Conservation (phyloP, 2,329 filamentous ascomycete genomes). For the Rhinocladiella similis region DNA sequence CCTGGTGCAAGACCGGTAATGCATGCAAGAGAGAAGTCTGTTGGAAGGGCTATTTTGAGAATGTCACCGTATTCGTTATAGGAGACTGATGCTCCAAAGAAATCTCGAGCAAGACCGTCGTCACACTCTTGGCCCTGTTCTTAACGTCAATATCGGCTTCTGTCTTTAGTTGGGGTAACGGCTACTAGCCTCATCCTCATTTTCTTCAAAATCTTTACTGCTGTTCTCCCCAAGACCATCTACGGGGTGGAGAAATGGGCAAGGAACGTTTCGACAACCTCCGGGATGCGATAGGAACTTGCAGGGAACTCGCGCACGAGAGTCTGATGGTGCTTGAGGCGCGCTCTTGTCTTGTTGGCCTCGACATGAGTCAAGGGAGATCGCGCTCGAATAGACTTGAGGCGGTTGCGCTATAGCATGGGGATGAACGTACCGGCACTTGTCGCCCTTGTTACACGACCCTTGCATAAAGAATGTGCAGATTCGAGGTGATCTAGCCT, state of each 20-base stretch:
- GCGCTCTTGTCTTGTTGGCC: background rate
- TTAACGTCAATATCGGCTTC: background rate
- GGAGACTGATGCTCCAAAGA: slow-evolving; percentile 26
- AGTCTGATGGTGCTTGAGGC: background rate
- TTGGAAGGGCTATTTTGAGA: slow-evolving; percentile 29
- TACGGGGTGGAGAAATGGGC: slow-evolving; percentile 3
- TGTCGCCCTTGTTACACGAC: slow-evolving; percentile 20
- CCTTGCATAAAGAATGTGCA: slow-evolving; percentile 25
- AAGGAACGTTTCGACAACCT: slow-evolving; percentile 6
- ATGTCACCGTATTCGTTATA: slow-evolving; percentile 29
- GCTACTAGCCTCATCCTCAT: slow-evolving; percentile 20
- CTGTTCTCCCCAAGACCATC: background rate
- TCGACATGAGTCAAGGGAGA: background rate
- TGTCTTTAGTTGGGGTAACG: background rate
- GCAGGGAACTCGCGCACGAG: slow-evolving; percentile 6
- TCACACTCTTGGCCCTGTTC: slow-evolving; percentile 18
- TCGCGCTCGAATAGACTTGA: slow-evolving; percentile 6
- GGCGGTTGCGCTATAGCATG: slow-evolving; percentile 3
- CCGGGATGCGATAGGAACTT: slow-evolving; percentile 1
- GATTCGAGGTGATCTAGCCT: slow-evolving; percentile 2
- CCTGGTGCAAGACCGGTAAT: slow-evolving; percentile 25
- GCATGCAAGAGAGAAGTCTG: slow-evolving; percentile 30
- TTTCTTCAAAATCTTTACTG: slow-evolving; percentile 3
- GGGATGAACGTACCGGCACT: slow-evolving; percentile 23
- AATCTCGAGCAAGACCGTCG: slow-evolving; percentile 26